Conservation (phyloP, 768 basidiomycete species). For the Steccherinum ochraceum region DNA sequence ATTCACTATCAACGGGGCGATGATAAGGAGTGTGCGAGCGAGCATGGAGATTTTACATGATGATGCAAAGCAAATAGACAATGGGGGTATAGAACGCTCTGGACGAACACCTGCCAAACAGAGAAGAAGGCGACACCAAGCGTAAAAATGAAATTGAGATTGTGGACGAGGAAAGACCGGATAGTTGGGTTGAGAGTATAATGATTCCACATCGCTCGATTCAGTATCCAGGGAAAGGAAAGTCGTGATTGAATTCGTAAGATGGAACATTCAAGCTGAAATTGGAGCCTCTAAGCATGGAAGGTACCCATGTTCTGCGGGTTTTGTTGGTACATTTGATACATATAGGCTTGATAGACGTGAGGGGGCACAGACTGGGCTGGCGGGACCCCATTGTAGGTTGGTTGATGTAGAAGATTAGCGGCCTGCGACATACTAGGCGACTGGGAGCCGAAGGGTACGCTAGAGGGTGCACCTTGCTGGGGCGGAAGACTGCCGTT, state of each 20-base stretch:
- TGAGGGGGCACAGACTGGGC: constrained; percentile 56
- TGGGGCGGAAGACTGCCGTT: constrained; percentile 35
- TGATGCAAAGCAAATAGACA: neutral
- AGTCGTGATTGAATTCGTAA: constrained; percentile 11
- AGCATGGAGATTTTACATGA: constrained; percentile 3
- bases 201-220: constrained; percentile 6
- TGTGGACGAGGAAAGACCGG: constrained; percentile 8
- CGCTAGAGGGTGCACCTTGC: constrained; percentile 21
- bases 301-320: constrained; percentile 75
- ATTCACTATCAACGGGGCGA: neutral
- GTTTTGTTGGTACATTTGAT: constrained; percentile 73
- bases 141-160: neutral
- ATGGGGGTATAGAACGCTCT: constrained; percentile 1
- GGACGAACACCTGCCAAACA: neutral
- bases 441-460: constrained; percentile 56
- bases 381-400: constrained; percentile 54
- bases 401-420: constrained; percentile 52
- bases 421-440: constrained; percentile 52
- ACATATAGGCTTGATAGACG: constrained; percentile 78
- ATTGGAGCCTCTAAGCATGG: constrained; percentile 27
- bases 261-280: neutral
- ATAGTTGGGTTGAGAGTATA: constrained; percentile 5
- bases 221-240: constrained; percentile 6
- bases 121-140: constrained; percentile 1
- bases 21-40: constrained; percentile 2